Evolutionary conservation across 129 eudicot genomes (phyloP), one percentile per base, ranked within the genome.

Genomic region (Escallonia herrerae): DNA sequence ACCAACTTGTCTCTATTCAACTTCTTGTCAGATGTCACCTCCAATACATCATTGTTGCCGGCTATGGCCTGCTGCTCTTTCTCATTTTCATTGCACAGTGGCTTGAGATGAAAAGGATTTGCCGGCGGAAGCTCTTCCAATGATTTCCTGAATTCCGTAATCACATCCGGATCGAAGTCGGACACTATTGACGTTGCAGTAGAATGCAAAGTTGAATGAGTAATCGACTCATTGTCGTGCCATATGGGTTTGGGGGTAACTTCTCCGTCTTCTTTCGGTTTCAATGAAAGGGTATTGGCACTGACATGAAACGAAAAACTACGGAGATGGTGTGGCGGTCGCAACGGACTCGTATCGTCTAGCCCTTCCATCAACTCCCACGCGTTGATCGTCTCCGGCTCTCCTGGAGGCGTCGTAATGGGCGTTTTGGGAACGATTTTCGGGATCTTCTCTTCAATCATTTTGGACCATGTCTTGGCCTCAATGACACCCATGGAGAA

Each of bases 311-410:
- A 93, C 0, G 99, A 93, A 49, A 83, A 80, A 78, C 96, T 89
- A 5, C 93, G 83, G 43, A 62, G 49, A 64, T 85, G 90, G 67
- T 63, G 60, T 33, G 45, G 62, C 13, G 78, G 81, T 12, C 74
- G 73, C 37, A 86, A 56, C 8, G 98, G 98, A 72, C 96, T 86
- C 11, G 70, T 60, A 57, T 93, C 99, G 40, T 91, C 98, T 6
- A 93, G 86, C n/a, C 96, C 99, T 70, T 83, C 91, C 99, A 93
- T 93, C 67, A 93, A 62, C 40, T 93, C 99, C 87, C 87, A 81
- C 14, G 91, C 82, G 63, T 93, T 76, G 72, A 93, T 93, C 39
- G 74, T 80, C 79, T 93, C 99, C 11, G 90, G 96, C 55, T 93
- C 96, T 0, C 90, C 95, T 0, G 87, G 90, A 4, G 95, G 96